Base-by-base conservation (phyloP, 2,329 filamentous ascomycete species). In the Xylaria sp. region DNA sequence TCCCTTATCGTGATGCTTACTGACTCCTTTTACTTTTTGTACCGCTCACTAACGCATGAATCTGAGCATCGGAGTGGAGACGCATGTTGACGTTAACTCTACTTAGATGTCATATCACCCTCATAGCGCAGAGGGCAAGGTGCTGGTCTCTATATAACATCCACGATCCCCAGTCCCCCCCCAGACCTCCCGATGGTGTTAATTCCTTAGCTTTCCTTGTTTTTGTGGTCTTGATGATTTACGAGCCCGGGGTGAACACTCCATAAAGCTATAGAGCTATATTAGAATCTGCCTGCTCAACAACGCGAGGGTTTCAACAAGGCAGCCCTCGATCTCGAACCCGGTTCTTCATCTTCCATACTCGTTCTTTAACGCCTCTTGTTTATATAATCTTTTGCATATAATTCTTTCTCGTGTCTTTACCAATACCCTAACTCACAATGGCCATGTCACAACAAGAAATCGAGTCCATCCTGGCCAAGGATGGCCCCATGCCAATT, bases 401-500 rank as follows among this genome's bases (percentile, higher is more conserved):
- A 37, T 49, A 42, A 55, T 57, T 3, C 18, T 54, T 52, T 52
- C 34, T 51, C 42, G 57, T 59, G 34, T 19, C 51, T 48, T 52
- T 35, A 57, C 53, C 56, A 48, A 47, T n/a, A 59, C 16, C 53
- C 52, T 49, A 23, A 60, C 30, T 60, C 58, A 61, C 59, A 44
- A 67, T 67, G 65, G 60, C 63, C 13, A 58, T 64, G 47, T 60
- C 57, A 62, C 58, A 57, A 55, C 60, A 66, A 59, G 65, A 67
- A 54, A 67, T 67, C 58, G 65, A 67, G 60, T 42, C 65, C 57
- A 63, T 67, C 62, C 65, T 67, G 39, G 58, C 65, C 53, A 54
- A 68, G 62, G 67, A 69, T 64, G 67, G 64, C 23, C 61, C 67
- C 4, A 66, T 64, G 65, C 68, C 68, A 42, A 66, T 69, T 56